These are phyloP conservation scores for Cryptococcus sp. DNA, from an alignment of 1,284 basidiomycete genomes.

Conservation along the genomic window DNA sequence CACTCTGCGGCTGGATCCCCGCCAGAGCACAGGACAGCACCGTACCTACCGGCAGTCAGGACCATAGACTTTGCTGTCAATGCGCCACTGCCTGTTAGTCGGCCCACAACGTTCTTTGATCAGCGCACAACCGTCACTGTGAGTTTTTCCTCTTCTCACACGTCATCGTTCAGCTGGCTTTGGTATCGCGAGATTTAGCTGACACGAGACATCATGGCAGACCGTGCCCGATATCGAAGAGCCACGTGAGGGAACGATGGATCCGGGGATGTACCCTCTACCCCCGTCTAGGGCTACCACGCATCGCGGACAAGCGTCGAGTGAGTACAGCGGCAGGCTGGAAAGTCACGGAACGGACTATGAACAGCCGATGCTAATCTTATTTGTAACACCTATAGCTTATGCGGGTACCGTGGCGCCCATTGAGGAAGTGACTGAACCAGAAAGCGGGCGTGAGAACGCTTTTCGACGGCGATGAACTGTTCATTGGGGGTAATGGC, in stretches of 20 bases:
- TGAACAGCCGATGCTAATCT: neutral
- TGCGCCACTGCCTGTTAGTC: constrained; percentile 13
- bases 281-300: constrained; percentile 16
- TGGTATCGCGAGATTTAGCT: too few species aligned
- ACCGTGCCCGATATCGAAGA: constrained; percentile 15
- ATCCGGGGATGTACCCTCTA: constrained; percentile 17
- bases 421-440: constrained; percentile 45
- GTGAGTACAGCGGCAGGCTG: constrained; percentile 4
- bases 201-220: neutral
- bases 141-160: constrained; percentile 1
- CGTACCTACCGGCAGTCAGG: constrained; percentile 4
- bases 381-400: constrained; percentile 14
- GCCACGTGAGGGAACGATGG: neutral
- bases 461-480: neutral
- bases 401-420: constrained; percentile 41
- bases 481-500: neutral
- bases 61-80: constrained; percentile 16
- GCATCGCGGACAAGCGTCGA: constrained; percentile 7
- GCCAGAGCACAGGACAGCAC: neutral
- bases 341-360: neutral
- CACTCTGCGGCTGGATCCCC: neutral
- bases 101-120: constrained; percentile 13
- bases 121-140: constrained; percentile 14
- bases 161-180: too few species aligned
- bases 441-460: constrained; percentile 35